Evolutionary conservation across 306 rosid genomes (phyloP).

Genomic region (Hippophae tibetana): DNA sequence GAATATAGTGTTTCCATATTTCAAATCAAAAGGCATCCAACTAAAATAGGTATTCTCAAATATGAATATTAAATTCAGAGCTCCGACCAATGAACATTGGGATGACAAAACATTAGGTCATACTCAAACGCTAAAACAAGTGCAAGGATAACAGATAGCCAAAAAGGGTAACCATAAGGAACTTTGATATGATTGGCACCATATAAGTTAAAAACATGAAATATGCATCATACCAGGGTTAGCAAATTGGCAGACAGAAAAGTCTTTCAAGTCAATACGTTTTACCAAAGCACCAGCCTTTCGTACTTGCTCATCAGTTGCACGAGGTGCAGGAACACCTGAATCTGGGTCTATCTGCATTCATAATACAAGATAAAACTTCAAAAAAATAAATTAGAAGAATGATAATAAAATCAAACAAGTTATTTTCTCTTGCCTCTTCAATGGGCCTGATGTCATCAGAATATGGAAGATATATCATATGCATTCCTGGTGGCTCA

Average conservation of each 20-base stretch:
- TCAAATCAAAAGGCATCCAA: too few species aligned
- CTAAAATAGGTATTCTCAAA: too few species aligned
- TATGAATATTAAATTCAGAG: too few species aligned
- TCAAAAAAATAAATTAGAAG: neutral
- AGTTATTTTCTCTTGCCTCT: constrained; percentile 49
- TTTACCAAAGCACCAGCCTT: constrained; percentile 66
- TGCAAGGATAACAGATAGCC: neutral
- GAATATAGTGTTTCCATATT: too few species aligned
- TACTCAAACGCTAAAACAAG: neutral
- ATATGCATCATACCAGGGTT: constrained; percentile 56
- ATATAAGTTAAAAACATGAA: neutral
- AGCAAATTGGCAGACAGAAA: constrained; percentile 69
- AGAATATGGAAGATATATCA: constrained; percentile 84
- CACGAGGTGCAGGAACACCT: constrained; percentile 33
- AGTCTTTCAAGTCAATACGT: constrained; percentile 69
- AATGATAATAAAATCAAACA: constrained; percentile 11
- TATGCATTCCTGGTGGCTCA: constrained; percentile 96
- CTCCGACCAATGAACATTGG: neutral
- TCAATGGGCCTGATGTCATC: constrained; percentile 87
- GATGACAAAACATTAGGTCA: neutral
- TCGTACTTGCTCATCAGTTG: constrained; percentile 63
- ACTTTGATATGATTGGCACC: neutral
- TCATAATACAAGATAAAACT: neutral
- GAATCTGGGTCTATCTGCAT: constrained; percentile 52
- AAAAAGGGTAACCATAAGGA: neutral